Base-by-base conservation (phyloP, 169 alveolate species). In the Plasmodium malariae region DNA sequence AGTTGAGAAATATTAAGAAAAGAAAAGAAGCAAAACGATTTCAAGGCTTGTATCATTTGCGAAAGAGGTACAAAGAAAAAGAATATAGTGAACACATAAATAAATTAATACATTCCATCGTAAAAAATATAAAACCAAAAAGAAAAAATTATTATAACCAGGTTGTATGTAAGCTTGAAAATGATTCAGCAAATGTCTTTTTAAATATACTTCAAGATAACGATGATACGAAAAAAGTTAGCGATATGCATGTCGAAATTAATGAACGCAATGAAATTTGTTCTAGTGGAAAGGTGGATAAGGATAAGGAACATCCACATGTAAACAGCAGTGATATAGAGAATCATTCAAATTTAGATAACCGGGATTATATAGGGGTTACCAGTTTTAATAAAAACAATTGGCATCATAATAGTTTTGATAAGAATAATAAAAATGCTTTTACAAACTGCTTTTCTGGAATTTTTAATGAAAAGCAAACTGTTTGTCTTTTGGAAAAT, bases 91-190 rank as follows among this genome's bases (percentile, higher is more conserved):
- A 45, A 74, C 57, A 45, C n/a, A 24, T 74, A 12, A 36, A 24
- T 6, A 80, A 19, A 9, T 65, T 80, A 24, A 26, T 67, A 43
- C 83, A 80, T 57, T 65, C 90, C 12, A 80, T 80, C 67, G 78
- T 80, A 34, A 80, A 67, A 65, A 45, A 80, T 49, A 34, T 80
- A 17, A 80, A 65, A 69, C 90, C 90, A 1, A 65, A 28, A 36
- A 54, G 32, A 67, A 80, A 80, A 80, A 80, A 80, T 51, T 65
- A 80, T 67, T 80, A 80, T 19, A 36, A 80, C 26, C 63, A 49
- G 62, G 36, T 80, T 69, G 40, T 80, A 30, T 24, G 32, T 32
- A 48, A 19, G 34, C 5, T 80, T 26, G 30, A 40, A 3, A 57
- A 57, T 21, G 74, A 43, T 28, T 34, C 36, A 57, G 40, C 36